Base-by-base conservation (phyloP, 805 yeast genomes). In the Metschnikowia lochheadii region DNA sequence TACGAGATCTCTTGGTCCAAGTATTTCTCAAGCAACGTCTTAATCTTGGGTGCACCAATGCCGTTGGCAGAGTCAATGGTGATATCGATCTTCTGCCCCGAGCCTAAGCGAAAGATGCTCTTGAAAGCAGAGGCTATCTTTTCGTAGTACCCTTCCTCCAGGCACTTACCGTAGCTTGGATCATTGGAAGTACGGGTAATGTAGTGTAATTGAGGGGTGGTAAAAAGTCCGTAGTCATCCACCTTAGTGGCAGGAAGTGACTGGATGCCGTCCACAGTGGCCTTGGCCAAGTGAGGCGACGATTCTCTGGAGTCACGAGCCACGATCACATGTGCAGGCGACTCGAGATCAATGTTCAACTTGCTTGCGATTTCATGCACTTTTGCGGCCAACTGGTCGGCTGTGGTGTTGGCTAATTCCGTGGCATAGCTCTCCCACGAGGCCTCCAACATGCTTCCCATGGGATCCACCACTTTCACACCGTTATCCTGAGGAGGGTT, bases 161-260 rank as follows among this genome's bases (percentile, higher is more conserved):
- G 69, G 8, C 85, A 76, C 17, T 67, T 72, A 8, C 96, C 96
- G 63, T 80, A 85, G 5, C 69, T 65, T 2, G 67, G 59, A 46
- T 89, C 90, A 67, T 91, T 94, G 57, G 76, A 72, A 26, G 84
- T 75, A 55, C 92, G 78, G 5, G 90, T 89, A 47, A 91, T 67
- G 63, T 88, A 94, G 68, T 94, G 99, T 60, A 94, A 78, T 66
- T 94, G 96, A 3, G 99, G 99, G 2, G 99, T 94, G 11, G 98
- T 90, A 50, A 89, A 72, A 50, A 85, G 70, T 7, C 90, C 90
- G 61, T 75, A 82, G 66, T 89, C 83, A 26, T 70, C 60, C 53
- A 64, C 72, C 23, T 60, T 59, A 1, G 83, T 74, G 33, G 53
- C 49, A 0, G 78, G 77, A 36, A 80, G 59, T 0, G 79, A 72